phyloP scores from a whole-genome alignment of 2,329 filamentous ascomycete genomes.

The Aschersonia sp. region DNA sequence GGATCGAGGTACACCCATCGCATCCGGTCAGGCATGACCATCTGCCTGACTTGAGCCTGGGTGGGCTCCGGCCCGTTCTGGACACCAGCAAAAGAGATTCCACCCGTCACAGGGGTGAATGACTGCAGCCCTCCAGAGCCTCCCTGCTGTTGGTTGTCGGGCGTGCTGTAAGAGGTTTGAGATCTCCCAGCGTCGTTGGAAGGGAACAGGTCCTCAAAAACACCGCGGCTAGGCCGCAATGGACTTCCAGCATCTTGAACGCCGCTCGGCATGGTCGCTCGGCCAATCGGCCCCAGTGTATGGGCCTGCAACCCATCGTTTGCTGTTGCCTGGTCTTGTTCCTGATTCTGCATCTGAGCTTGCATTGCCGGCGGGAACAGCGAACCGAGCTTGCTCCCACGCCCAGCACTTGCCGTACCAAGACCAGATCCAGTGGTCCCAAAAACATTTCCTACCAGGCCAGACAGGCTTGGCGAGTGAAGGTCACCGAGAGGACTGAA shows the following conservation, averaged over 20 bases:
- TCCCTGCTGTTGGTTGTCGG: constrained; percentile 20
- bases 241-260: constrained; percentile 45
- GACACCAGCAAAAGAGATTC: constrained; percentile 20
- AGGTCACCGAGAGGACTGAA: constrained; percentile 67
- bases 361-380: constrained; percentile 85
- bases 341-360: constrained; percentile 68
- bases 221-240: constrained; percentile 36
- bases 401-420: constrained; percentile 52
- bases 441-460: constrained; percentile 51
- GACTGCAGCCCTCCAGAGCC: constrained; percentile 19
- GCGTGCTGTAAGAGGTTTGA: constrained; percentile 21
- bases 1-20: constrained; percentile 97
- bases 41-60: constrained; percentile 64
- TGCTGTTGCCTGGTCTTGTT: constrained; percentile 43
- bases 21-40: constrained; percentile 99
- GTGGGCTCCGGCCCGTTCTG: constrained; percentile 31
- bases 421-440: constrained; percentile 43
- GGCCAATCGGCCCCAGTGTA: constrained; percentile 53
- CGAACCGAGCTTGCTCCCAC: constrained; percentile 71
- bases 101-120: constrained; percentile 19
- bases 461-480: constrained; percentile 58
- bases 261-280: constrained; percentile 39
- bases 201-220: constrained; percentile 41
- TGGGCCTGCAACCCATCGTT: constrained; percentile 43
- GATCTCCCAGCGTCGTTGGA: constrained; percentile 18